Evolutionary conservation across 176 grass and related monocot genomes (phyloP).

Genomic region (Elymus sibiricus): DNA sequence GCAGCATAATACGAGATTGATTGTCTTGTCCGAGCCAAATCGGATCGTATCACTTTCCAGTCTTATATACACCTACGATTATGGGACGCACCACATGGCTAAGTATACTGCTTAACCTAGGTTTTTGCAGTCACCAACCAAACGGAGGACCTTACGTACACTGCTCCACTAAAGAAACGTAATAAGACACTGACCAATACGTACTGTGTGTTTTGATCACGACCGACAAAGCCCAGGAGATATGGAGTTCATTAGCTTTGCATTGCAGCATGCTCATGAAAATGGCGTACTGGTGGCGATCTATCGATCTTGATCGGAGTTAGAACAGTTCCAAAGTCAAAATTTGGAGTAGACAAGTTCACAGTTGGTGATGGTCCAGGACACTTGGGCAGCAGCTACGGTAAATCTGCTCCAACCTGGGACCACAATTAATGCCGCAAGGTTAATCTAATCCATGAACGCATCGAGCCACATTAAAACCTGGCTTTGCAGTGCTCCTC

Average conservation of each 20-base stretch:
- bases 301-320: too few relatives aligned
- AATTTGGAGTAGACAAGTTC: too few relatives aligned
- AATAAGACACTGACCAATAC: background rate
- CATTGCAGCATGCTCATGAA: too few relatives aligned
- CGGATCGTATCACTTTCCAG: background rate
- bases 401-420: too few relatives aligned
- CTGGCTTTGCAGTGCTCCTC: background rate
- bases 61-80: background rate
- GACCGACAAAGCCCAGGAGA: constrained; percentile 36
- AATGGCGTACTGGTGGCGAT: too few relatives aligned
- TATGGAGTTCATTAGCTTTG: background rate
- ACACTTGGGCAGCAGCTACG: too few relatives aligned
- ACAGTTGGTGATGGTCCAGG: too few relatives aligned
- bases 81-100: background rate
- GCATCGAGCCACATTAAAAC: constrained; percentile 56
- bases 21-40: background rate
- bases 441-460: constrained; percentile 21
- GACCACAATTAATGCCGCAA: background rate
- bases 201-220: constrained; percentile 5
- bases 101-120: too few relatives aligned
- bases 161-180: constrained; percentile 18
- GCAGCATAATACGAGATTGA: background rate
- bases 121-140: too few relatives aligned
- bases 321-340: too few relatives aligned
- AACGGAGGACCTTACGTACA: background rate